Conservation (phyloP, 78 protist genomes). For the Speleostelium caveatum region DNA sequence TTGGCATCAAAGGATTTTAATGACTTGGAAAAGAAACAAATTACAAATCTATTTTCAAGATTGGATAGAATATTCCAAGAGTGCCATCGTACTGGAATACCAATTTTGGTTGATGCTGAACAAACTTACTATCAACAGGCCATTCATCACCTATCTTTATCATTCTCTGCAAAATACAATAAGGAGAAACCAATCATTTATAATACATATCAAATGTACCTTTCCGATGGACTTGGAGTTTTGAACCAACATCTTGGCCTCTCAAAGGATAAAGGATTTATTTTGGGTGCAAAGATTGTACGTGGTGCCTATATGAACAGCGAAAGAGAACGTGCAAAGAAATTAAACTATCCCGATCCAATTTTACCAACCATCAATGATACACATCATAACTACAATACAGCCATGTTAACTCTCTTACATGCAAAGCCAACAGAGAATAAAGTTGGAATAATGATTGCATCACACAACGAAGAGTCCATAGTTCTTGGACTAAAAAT, state of each 20-base stretch:
- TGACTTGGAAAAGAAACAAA: not conserved
- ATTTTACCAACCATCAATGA: constrained; percentile 48
- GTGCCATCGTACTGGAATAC: constrained; percentile 22
- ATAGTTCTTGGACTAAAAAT: constrained; percentile 18
- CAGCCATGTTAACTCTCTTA: constrained; percentile 36
- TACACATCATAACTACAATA: constrained; percentile 72
- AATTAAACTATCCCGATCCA: constrained; percentile 18
- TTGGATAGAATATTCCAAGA: constrained; percentile 34
- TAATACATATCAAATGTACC: constrained; percentile 82
- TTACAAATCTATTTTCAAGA: constrained; percentile 28
- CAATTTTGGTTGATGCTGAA: constrained; percentile 79
- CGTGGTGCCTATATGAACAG: constrained; percentile 77
- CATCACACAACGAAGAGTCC: constrained; percentile 77
- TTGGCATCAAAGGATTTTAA: not conserved
- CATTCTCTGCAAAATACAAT: constrained; percentile 57
- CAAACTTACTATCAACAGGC: constrained; percentile 79
- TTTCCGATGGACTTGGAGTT: constrained; percentile 19
- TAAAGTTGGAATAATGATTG: constrained; percentile 64
- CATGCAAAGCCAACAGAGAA: not conserved
- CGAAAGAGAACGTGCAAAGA: constrained; percentile 57
- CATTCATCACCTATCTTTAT: constrained; percentile 64
- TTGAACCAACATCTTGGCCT: constrained; percentile 32
- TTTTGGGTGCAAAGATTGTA: constrained; percentile 78
- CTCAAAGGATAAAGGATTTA: constrained; percentile 2
- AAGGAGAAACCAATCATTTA: constrained; percentile 53